Evolutionary conservation across 352 stramenopile species (phyloP).

Genomic region (Pythium brassicae): DNA sequence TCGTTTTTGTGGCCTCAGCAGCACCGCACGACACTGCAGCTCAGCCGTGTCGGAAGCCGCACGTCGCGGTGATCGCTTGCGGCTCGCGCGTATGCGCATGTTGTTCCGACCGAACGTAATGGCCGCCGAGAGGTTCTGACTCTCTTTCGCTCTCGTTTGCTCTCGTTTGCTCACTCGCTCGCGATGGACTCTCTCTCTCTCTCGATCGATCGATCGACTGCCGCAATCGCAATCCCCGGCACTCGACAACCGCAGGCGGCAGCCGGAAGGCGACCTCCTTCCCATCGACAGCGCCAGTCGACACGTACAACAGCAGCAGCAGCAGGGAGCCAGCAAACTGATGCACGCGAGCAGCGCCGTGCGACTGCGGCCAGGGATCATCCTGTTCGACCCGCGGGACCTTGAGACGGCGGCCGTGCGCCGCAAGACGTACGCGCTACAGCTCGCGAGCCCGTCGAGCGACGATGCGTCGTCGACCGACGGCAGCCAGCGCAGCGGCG

Average conservation of each 20-base stretch:
- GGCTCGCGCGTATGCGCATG: too few species aligned
- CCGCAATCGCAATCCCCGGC: too few species aligned
- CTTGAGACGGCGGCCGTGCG: slow-evolving; percentile 12
- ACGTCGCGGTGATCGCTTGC: too few species aligned
- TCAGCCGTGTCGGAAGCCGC: background rate
- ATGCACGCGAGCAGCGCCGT: slow-evolving; percentile 5
- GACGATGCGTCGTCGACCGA: slow-evolving; percentile 15
- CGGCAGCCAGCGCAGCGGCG: slow-evolving; percentile 1
- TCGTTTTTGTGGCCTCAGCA: too few species aligned
- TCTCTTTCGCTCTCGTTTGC: background rate
- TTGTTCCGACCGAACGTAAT: slow-evolving; percentile 1
- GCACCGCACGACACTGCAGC: too few species aligned
- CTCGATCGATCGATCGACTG: background rate
- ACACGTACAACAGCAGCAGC: slow-evolving; percentile 2
- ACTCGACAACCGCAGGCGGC: background rate
- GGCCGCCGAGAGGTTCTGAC: background rate
- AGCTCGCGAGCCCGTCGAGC: slow-evolving; percentile 14
- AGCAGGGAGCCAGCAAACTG: background rate
- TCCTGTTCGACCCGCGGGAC: slow-evolving; percentile 53
- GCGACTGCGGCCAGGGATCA: slow-evolving; percentile 23
- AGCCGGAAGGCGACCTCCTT: background rate
- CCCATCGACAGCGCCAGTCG: background rate
- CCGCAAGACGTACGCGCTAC: background rate
- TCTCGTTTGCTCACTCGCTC: background rate
- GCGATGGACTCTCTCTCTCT: background rate